Evolutionary conservation across 345 rosid genomes (phyloP).

Genomic region (Pugionium dolabratum): DNA sequence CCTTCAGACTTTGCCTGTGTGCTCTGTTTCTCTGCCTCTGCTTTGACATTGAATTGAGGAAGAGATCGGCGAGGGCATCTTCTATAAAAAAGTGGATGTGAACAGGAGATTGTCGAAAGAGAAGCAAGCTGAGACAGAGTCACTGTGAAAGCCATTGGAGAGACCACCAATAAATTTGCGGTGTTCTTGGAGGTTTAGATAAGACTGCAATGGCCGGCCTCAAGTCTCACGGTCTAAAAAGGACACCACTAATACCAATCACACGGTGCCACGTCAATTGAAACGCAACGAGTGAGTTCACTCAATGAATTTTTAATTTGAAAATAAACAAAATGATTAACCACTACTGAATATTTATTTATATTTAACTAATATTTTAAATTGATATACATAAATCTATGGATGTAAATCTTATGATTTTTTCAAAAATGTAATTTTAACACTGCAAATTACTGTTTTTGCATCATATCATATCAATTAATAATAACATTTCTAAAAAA

Average conservation of each 20-base stretch:
- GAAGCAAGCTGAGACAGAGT: constrained; percentile 46
- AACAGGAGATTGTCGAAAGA: constrained; percentile 40
- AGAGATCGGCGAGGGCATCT: constrained; percentile 33
- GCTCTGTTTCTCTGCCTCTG: constrained; percentile 54
- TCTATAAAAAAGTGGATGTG: constrained; percentile 33
- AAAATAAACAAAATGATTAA: too few relatives aligned
- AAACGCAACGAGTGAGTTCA: too few relatives aligned
- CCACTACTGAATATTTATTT: too few relatives aligned
- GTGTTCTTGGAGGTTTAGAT: constrained; percentile 21
- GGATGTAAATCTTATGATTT: too few relatives aligned
- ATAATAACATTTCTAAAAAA: too few relatives aligned
- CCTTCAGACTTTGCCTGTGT: constrained; percentile 41
- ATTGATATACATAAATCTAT: too few relatives aligned
- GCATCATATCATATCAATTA: too few relatives aligned
- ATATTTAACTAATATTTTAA: too few relatives aligned
- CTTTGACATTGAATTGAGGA: constrained; percentile 38
- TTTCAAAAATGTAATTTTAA: too few relatives aligned
- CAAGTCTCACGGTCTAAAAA: constrained; percentile 19
- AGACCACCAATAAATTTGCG: constrained; percentile 14
- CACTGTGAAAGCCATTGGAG: constrained; percentile 64
- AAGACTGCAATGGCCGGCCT: constrained; percentile 22
- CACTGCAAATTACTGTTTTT: too few relatives aligned
- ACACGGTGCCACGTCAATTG: constrained; percentile 15
- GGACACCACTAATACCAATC: background rate
- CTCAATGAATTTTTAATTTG: too few relatives aligned